A percentile compares a stretch with the other conserved stretches of the same genome.
Evolutionary conservation across 2,329 filamentous ascomycete species (phyloP).

Genomic region (Phialocephala sp.): DNA sequence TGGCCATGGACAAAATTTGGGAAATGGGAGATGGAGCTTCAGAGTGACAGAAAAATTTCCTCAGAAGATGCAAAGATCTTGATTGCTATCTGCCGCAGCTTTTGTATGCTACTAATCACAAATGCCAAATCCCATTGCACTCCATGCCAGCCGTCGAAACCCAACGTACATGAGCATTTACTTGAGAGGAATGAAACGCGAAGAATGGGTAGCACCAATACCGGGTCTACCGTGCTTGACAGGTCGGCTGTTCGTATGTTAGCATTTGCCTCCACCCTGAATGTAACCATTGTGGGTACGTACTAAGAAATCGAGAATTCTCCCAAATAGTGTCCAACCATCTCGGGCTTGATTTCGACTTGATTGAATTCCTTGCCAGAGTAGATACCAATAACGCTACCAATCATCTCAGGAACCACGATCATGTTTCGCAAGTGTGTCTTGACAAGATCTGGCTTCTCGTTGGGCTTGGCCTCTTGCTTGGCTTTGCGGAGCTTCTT

Average conservation of each 20-base stretch:
- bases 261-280: slow-evolving; percentile 45
- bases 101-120: slow-evolving; percentile 28
- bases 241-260: slow-evolving; percentile 77
- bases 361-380: slow-evolving; percentile 99
- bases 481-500: slow-evolving; percentile 99
- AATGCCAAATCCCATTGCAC: slow-evolving; percentile 34
- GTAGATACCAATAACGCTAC: slow-evolving; percentile 98
- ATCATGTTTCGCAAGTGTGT: slow-evolving; percentile 99
- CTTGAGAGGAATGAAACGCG: slow-evolving; percentile 99
- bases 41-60: neutral
- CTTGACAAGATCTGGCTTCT: slow-evolving; percentile 73
- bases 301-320: slow-evolving; percentile 99
- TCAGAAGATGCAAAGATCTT: slow-evolving; percentile 25
- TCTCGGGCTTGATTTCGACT: slow-evolving; percentile 99
- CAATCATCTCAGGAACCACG: slow-evolving; percentile 99
- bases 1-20: neutral
- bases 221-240: slow-evolving; percentile 99
- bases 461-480: slow-evolving; percentile 55
- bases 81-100: slow-evolving; percentile 33
- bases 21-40: neutral
- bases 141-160: slow-evolving; percentile 33
- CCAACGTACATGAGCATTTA: slow-evolving; percentile 57
- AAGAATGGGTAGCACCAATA: slow-evolving; percentile 99
- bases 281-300: slow-evolving; percentile 49
- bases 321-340: slow-evolving; percentile 99